Conservation (phyloP, 2,329 filamentous ascomycete genomes). For the Byssoonygena ceratinophila region DNA sequence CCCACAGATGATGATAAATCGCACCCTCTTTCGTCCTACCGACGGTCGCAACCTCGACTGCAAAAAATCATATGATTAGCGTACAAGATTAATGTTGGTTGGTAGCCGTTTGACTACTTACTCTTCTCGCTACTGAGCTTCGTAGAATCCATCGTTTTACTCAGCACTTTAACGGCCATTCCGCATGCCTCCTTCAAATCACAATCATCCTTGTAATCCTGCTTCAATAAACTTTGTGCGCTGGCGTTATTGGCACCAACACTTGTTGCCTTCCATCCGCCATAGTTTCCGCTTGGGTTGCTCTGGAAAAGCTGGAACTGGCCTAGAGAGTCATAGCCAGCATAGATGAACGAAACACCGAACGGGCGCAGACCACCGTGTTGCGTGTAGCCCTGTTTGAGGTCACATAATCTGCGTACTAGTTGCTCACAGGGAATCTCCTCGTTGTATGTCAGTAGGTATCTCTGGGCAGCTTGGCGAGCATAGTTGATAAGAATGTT, state of each 20-base stretch:
- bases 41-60: slow-evolving; percentile 96
- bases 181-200: slow-evolving; percentile 91
- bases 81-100: not conserved
- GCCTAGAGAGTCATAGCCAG: slow-evolving; percentile 88
- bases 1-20: slow-evolving; percentile 97
- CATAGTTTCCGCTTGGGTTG: slow-evolving; percentile 97
- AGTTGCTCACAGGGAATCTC: slow-evolving; percentile 99
- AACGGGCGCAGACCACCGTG: slow-evolving; percentile 97
- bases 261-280: slow-evolving; percentile 97
- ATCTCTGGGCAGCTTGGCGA: slow-evolving; percentile 88
- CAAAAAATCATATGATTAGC: slow-evolving; percentile 6
- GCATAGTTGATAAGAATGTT: slow-evolving; percentile 99
- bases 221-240: slow-evolving; percentile 92
- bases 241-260: slow-evolving; percentile 97
- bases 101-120: slow-evolving; percentile 42
- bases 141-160: slow-evolving; percentile 99
- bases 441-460: slow-evolving; percentile 98
- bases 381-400: slow-evolving; percentile 98
- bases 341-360: slow-evolving; percentile 98
- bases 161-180: slow-evolving; percentile 95
- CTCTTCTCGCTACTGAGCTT: slow-evolving; percentile 99
- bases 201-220: slow-evolving; percentile 99
- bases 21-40: slow-evolving; percentile 90
- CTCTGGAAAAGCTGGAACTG: slow-evolving; percentile 99
- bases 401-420: slow-evolving; percentile 87